A percentile compares a stretch with the other conserved stretches of the same genome.
Evolutionary conservation across 2,329 filamentous ascomycete species (phyloP).

Genomic region (Xylariaceae sp.): DNA sequence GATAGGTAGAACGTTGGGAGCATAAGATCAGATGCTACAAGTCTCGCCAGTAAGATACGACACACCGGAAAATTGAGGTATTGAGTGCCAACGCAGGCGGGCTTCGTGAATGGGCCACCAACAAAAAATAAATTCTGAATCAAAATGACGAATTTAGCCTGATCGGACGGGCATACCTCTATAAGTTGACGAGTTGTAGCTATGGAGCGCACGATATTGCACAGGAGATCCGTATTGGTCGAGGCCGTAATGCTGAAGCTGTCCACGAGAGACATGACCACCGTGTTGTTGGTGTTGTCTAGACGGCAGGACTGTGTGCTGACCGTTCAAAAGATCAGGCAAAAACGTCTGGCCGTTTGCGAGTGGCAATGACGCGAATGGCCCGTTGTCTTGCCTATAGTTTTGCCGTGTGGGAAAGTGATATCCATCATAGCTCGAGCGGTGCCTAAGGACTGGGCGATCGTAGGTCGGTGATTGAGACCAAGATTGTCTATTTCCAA

Average conservation of each 20-base stretch:
- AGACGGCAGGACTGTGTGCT: conserved; percentile 26
- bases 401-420: conserved; percentile 17
- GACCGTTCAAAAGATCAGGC: conserved; percentile 29
- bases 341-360: conserved; percentile 24
- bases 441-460: conserved; percentile 21
- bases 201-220: conserved; percentile 53
- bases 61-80: conserved; percentile 9
- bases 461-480: conserved; percentile 13
- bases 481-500: conserved; percentile 17
- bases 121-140: neutral
- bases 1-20: neutral
- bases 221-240: conserved; percentile 31
- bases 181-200: conserved; percentile 57
- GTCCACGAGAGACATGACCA: conserved; percentile 35
- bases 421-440: conserved; percentile 28
- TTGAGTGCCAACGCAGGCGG: neutral
- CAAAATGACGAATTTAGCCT: conserved; percentile 28
- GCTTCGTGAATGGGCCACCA: neutral
- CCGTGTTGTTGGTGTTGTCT: conserved; percentile 34
- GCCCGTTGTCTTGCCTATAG: conserved; percentile 24
- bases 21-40: neutral
- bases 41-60: neutral
- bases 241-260: conserved; percentile 39
- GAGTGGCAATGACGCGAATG: conserved; percentile 23
- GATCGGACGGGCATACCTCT: conserved; percentile 53